Evolutionary conservation across 2,329 filamentous ascomycete genomes (phyloP), one percentile per base, ranked within the genome.

Genomic region (Phyllosticta capitalensis): DNA sequence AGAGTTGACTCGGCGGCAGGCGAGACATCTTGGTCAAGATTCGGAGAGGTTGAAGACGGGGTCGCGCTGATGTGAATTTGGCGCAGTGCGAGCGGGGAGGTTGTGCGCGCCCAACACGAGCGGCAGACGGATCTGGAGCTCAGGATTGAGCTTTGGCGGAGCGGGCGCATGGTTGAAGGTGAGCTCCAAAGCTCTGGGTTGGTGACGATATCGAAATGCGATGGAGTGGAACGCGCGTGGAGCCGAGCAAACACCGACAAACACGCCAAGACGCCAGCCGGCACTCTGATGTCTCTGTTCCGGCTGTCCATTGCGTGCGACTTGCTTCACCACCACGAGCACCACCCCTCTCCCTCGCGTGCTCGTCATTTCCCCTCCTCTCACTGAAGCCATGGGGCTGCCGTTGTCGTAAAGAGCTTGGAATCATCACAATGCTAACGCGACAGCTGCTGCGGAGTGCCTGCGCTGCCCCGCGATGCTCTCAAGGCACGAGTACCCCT

Each of bases 11-110:
- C 51, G 28, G 28, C 38, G 22, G 61, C 52, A 59, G 58, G 45
- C 21, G 52, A 50, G 49, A 56, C 54, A 51, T 60, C 59, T 51
- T 67, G 67, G 56, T 76, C 72, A 61, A 73, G 66, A 55, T 65
- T 69, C 21, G 75, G 74, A 54, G 75, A 71, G 28, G 72, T 67
- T 17, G 73, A 71, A 9, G 75, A 68, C 26, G 69, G 72, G 24
- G 76, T 76, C 48, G 77, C 74, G 62, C 73, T 74, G 67, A 79
- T 78, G 66, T 76, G 75, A 63, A 79, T 72, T 65, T 75, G 72
- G 52, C 66, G 64, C 53, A 26, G 58, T 21, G 64, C 24, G 65
- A 62, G 65, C 61, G 52, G 66, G 61, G 54, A 55, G 30, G 28
- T 33, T 59, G 50, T 59, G 62, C 59, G 63, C 61, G 61, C 60